phyloP scores from a whole-genome alignment of 176 grass and related monocot species.

The Echinochloa phyllopogon region DNA sequence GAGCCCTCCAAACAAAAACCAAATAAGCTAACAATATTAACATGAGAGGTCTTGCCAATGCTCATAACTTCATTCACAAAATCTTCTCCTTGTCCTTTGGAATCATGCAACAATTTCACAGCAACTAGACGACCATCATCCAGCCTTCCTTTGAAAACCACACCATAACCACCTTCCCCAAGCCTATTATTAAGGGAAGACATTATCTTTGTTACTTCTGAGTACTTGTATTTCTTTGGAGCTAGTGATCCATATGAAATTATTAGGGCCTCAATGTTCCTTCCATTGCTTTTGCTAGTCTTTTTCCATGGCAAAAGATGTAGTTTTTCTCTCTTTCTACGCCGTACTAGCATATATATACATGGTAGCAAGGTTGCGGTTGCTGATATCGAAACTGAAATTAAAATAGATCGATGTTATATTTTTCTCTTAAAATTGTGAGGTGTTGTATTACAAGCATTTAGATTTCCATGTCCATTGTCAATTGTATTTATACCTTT shows the following conservation, averaged over 20 bases:
- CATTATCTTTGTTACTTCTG: conserved; percentile 58
- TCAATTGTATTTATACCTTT: not conserved
- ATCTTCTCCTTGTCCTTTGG: conserved; percentile 53
- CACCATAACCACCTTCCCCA: conserved; percentile 68
- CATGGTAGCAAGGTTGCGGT: conserved; percentile 24
- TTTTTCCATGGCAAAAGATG: not conserved
- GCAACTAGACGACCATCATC: conserved; percentile 47
- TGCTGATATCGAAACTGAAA: conserved; percentile 14
- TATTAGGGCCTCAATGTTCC: conserved; percentile 37
- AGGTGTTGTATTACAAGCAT: not conserved
- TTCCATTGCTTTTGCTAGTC: not conserved
- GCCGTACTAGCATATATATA: conserved; percentile 4
- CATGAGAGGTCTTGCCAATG: conserved; percentile 67
- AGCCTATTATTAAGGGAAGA: conserved; percentile 45
- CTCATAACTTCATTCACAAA: conserved; percentile 70
- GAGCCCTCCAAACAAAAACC: conserved; percentile 61
- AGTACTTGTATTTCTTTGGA: conserved; percentile 62
- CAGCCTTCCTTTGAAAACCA: conserved; percentile 54
- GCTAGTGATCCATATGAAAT: conserved; percentile 43
- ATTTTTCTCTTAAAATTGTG: not conserved
- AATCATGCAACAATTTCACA: conserved; percentile 58
- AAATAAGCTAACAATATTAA: conserved; percentile 61
- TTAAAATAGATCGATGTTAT: not conserved
- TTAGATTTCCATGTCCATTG: not conserved
- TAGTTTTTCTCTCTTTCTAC: not conserved